Evolutionary conservation across 192 early-diverging fungal genomes (phyloP).

Genomic region (Dimargaris cristalligena): DNA sequence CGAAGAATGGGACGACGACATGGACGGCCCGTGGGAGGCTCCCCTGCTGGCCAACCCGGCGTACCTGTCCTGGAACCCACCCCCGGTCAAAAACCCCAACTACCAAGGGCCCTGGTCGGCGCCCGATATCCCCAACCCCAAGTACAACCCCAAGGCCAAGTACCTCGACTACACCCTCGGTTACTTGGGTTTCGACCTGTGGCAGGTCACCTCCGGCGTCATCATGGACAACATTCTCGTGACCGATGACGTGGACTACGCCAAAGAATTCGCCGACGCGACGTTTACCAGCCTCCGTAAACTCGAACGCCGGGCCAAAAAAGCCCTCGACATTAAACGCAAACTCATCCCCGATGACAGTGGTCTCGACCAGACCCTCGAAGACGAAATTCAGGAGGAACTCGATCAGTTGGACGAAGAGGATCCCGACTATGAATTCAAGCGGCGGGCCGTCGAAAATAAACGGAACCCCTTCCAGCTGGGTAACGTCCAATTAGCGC

Average conservation of each 20-base stretch:
- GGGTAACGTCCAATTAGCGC: too few species aligned
- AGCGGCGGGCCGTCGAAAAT: too few species aligned
- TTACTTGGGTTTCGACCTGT: constrained; percentile 84
- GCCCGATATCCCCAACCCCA: constrained; percentile 80
- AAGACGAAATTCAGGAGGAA: too few species aligned
- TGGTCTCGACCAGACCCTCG: not conserved
- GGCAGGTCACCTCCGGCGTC: constrained; percentile 85
- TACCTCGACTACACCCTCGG: constrained; percentile 73
- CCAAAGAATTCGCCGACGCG: constrained; percentile 54
- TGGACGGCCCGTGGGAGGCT: constrained; percentile 94
- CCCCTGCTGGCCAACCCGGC: constrained; percentile 76
- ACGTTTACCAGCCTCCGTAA: constrained; percentile 43
- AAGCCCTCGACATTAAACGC: constrained; percentile 27
- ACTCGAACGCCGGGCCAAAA: constrained; percentile 47
- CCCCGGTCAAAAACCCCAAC: constrained; percentile 71
- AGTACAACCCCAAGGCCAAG: constrained; percentile 71
- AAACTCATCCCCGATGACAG: not conserved
- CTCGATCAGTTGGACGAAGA: too few species aligned
- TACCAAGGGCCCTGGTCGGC: constrained; percentile 91
- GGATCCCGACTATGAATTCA: too few species aligned
- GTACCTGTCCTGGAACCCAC: constrained; percentile 65
- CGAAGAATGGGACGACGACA: constrained; percentile 87
- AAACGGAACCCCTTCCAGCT: too few species aligned
- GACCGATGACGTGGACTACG: constrained; percentile 62
- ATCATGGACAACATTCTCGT: constrained; percentile 92